A percentile compares a stretch with the other conserved stretches of the same genome.
Evolutionary conservation across 2,329 filamentous ascomycete genomes (phyloP).

Genomic region (Fusarium annulatum): DNA sequence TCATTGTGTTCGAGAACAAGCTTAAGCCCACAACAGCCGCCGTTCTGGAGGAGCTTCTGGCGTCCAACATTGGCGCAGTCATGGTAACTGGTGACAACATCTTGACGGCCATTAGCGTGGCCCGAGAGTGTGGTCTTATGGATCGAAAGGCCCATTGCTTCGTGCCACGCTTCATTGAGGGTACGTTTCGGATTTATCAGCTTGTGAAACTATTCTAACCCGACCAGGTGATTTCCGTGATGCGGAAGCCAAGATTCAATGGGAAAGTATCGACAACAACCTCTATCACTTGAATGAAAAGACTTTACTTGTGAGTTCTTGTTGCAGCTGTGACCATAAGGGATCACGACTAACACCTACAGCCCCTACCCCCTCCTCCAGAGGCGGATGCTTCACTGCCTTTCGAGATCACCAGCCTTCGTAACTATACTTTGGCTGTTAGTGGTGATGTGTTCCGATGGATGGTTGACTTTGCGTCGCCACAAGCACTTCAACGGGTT

Average conservation of each 20-base stretch:
- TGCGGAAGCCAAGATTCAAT: conserved; percentile 77
- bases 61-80: conserved; percentile 86
- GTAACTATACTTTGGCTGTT: conserved; percentile 89
- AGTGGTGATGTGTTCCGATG: conserved; percentile 96
- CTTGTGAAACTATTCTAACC: conserved; percentile 20
- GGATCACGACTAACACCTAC: conserved; percentile 12
- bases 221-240: conserved; percentile 74
- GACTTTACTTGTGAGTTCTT: conserved; percentile 71
- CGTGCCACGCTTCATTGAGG: conserved; percentile 86
- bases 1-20: conserved; percentile 99
- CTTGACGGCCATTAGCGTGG: conserved; percentile 94
- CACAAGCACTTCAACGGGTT: conserved; percentile 79
- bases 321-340: neutral
- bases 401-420: conserved; percentile 82
- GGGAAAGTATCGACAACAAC: conserved; percentile 95
- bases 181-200: conserved; percentile 50
- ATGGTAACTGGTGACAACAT: conserved; percentile 99
- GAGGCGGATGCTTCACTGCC: conserved; percentile 85
- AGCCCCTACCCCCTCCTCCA: conserved; percentile 77
- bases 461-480: conserved; percentile 90
- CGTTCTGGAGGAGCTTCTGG: conserved; percentile 83
- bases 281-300: conserved; percentile 80
- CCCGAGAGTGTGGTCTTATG: conserved; percentile 87
- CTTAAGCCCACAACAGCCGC: conserved; percentile 86
- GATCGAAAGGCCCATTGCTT: conserved; percentile 88